Evolutionary conservation across 2,329 filamentous ascomycete species (phyloP).

Genomic region (Colletotrichum sublineola): DNA sequence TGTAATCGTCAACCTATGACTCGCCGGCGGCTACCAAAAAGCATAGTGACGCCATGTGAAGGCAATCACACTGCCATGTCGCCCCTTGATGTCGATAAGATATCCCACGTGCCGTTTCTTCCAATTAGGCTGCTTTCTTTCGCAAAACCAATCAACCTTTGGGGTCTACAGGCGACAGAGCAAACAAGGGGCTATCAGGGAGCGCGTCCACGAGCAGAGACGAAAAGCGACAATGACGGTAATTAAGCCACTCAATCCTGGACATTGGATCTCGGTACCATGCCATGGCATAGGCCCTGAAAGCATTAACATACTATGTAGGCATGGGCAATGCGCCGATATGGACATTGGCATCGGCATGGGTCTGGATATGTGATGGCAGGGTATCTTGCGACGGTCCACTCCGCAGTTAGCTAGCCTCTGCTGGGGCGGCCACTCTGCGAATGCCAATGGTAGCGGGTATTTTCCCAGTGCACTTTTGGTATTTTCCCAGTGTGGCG

Average conservation of each 20-base stretch:
- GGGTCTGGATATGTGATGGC: constrained; percentile 5
- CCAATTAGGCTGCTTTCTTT: neutral
- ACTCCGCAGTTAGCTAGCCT: neutral
- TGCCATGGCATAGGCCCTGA: neutral
- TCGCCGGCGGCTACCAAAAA: neutral
- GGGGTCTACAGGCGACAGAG: neutral
- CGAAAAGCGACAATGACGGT: neutral
- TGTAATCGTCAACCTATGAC: neutral
- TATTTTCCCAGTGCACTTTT: too few relatives aligned
- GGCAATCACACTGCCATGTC: neutral
- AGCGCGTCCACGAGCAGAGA: neutral
- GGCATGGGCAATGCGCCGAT: neutral
- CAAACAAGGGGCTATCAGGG: neutral
- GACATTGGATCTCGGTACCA: neutral
- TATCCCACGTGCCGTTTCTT: neutral
- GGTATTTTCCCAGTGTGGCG: too few relatives aligned
- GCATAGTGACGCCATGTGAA: neutral
- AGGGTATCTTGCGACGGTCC: neutral
- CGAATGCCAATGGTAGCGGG: neutral
- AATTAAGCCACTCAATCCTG: neutral
- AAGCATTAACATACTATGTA: neutral
- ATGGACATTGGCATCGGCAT: constrained; percentile 7
- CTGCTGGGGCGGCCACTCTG: neutral
- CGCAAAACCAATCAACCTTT: neutral
- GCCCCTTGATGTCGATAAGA: neutral